These are phyloP conservation scores for Phoenix dactylifera DNA, from an alignment of 176 grass and related monocot species.

Conservation along the genomic window DNA sequence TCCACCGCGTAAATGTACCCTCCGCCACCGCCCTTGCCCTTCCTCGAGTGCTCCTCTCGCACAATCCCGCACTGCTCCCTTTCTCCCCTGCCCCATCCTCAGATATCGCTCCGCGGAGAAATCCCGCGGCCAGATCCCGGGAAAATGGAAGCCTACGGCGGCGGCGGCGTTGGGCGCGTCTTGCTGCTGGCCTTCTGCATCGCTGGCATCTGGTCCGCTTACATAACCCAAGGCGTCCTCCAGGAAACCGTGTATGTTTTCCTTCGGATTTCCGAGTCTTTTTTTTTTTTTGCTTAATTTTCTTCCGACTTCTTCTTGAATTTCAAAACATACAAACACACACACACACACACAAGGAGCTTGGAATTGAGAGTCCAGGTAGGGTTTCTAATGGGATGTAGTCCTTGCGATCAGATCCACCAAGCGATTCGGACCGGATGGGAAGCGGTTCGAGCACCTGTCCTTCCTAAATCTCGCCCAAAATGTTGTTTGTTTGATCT, in stretches of 20 bases:
- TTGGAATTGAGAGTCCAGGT: too few relatives aligned
- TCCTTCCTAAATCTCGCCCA: conserved; percentile 92
- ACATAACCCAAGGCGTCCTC: conserved; percentile 89
- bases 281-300: not conserved
- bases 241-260: conserved; percentile 74
- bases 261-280: not conserved
- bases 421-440: conserved; percentile 83
- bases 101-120: too few relatives aligned
- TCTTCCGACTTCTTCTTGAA: not conserved
- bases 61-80: too few relatives aligned
- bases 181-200: conserved; percentile 81
- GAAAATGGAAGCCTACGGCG: conserved; percentile 36
- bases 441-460: conserved; percentile 76
- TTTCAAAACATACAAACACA: too few relatives aligned
- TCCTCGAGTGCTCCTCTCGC: too few relatives aligned
- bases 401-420: conserved; percentile 53
- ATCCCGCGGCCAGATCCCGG: not conserved
- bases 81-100: too few relatives aligned
- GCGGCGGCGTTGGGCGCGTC: conserved; percentile 32
- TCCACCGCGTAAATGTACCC: too few relatives aligned
- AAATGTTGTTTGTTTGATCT: conserved; percentile 75
- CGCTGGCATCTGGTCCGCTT: conserved; percentile 87
- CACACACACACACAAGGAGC: too few relatives aligned
- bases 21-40: too few relatives aligned
- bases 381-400: not conserved